phyloP scores from a whole-genome alignment of 768 basidiomycete genomes.

The Boletus patriciae region DNA sequence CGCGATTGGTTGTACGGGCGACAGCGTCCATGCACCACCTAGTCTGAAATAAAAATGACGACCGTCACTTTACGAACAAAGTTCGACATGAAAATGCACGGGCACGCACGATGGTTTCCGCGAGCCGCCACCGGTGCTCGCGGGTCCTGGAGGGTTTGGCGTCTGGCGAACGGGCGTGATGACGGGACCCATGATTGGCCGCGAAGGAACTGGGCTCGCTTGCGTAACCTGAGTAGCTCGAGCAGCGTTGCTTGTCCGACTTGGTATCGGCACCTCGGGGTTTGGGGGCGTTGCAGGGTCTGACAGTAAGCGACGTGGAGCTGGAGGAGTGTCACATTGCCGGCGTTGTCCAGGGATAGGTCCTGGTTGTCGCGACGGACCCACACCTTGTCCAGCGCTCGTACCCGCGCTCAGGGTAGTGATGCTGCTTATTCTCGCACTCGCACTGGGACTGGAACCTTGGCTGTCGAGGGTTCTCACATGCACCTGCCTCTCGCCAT shows the following conservation, averaged over 20 bases:
- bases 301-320: constrained; percentile 9
- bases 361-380: not conserved
- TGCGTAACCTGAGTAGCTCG: constrained; percentile 23
- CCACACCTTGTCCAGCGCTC: not conserved
- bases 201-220: constrained; percentile 28
- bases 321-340: constrained; percentile 4
- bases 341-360: constrained; percentile 3
- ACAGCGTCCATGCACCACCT: constrained; percentile 64
- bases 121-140: constrained; percentile 20
- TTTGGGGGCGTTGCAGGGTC: constrained; percentile 11
- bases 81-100: not conserved
- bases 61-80: not conserved
- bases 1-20: constrained; percentile 50
- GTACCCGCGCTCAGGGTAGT: not conserved
- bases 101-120: constrained; percentile 52
- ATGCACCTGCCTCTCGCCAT: constrained; percentile 19
- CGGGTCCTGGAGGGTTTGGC: constrained; percentile 26
- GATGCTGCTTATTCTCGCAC: not conserved
- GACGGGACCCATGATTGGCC: constrained; percentile 53
- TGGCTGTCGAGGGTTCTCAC: not conserved
- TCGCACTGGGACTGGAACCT: not conserved
- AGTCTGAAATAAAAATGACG: constrained; percentile 7
- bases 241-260: constrained; percentile 5
- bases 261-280: not conserved
- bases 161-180: constrained; percentile 59